Base-by-base conservation (phyloP, 495 filamentous ascomycete species). In the Aspergillus sparsus region DNA sequence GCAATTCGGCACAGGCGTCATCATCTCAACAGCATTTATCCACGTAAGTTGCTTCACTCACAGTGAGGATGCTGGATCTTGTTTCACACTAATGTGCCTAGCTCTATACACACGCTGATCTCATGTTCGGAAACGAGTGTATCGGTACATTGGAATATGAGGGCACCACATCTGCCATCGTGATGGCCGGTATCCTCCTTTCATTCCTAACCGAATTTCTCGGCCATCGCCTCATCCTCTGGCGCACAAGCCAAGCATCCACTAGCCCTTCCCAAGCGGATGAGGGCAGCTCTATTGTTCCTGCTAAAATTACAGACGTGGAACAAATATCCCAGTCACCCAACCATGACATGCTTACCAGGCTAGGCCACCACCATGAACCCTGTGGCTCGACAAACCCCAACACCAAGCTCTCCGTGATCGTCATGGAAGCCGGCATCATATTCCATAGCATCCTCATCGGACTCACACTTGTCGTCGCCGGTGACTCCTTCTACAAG, bases 1-100 rank as follows among this genome's bases (percentile, higher is more conserved):
- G 62, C 87, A 91, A 57, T 90, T 91, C 58, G 88, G 88, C 6
- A 89, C 88, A 0, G 88, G 88, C 2, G 82, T 91, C 18, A 85
- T 91, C 58, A 77, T 91, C 45, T 78, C 88, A 6, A 91, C 88
- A 0, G 87, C 85, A n/a, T 89, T 90, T 53, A 73, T 90, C 16
- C 88, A 91, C 64, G 82, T 87, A 57, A 70, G 79, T 57, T 27
- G 1, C 21, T 27, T 1, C 3, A 3, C 21, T 27, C 21, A 3
- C 21, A 3, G 21, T 27, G 21, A 3, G 21, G 21, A 27, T 27
- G 21, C 21, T 27, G 21, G 21, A 3, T 27, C 21, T 27, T 2
- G 5, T 16, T 27, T 11, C 27, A 6, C 21, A 39, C 65, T 73
- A 6, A 71, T 56, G 7, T 7, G 18, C 18, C 5, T 58, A 86